Evolutionary conservation across 176 grass and related monocot genomes (phyloP), one percentile per base, ranked within the genome.

Genomic region (Pontederia paniculata): DNA sequence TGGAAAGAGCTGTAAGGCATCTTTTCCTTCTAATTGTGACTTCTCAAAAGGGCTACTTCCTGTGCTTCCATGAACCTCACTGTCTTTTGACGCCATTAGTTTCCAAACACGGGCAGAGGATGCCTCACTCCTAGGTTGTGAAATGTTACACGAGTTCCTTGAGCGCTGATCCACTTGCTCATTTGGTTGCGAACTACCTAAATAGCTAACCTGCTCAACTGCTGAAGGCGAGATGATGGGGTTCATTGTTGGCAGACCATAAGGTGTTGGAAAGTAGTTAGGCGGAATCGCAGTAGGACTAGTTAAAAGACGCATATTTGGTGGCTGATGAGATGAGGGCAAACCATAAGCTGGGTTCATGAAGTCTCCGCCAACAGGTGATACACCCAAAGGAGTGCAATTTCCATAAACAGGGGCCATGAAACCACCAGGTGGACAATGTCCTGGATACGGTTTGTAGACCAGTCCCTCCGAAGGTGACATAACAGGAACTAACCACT

Each of bases 401-500:
- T 58, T 63, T 42, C 75, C 66, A 57, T 82, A 98, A 63, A 93
- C 60, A 1, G 94, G 87, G 43, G 94, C 63, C 59, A 98, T 49
- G 57, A 98, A 80, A 53, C 83, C 84, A 65, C 94, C 83, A 21
- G 94, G 80, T 23, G 83, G 94, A 50, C 83, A 97, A 4, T 69
- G 64, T 49, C 86, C 93, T 1, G 69, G 22, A 57, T 88, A 97
- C 12, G 93, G 83, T 46, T 93, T 98, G 69, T 91, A 98, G 51
- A 98, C 80, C 67, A 98, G 73, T 12, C 93, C 93, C 77, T 97
- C 91, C 8, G 75, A 91, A 2, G 87, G 80, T 23, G 87, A 78
- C 94, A 93, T 82, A 13, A 91, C 78, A 44, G 94, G 94, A 48
- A 98, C 73, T 10, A 98, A 63, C 94, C 87, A 93, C 62, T 88